Percentiles rank a stretch among this genome's conserved stretches.
Conservation (phyloP, 805 yeast genomes). For the Jamesozyma hellenica region DNA sequence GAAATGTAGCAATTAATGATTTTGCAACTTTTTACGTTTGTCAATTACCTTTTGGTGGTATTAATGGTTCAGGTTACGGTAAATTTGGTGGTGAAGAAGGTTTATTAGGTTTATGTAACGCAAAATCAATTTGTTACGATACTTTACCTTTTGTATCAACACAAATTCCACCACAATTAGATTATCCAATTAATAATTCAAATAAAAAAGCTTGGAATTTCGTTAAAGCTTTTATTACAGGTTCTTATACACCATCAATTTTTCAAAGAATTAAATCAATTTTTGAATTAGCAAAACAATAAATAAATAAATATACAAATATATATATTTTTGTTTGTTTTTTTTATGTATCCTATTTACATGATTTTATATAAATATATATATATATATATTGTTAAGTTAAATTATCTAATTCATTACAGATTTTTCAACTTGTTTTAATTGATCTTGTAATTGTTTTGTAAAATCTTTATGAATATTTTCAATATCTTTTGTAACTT, state of each 20-base stretch:
- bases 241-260: slow-evolving; percentile 67
- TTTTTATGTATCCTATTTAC: neutral
- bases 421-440: slow-evolving; percentile 46
- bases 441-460: slow-evolving; percentile 45
- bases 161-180: slow-evolving; percentile 77
- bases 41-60: slow-evolving; percentile 96
- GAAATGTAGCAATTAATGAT: slow-evolving; percentile 94
- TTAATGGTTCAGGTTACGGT: slow-evolving; percentile 88
- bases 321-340: neutral
- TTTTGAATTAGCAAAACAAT: slow-evolving; percentile 42
- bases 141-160: slow-evolving; percentile 69
- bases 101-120: slow-evolving; percentile 74
- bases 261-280: slow-evolving; percentile 60
- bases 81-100: slow-evolving; percentile 99
- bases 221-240: slow-evolving; percentile 69
- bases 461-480: slow-evolving; percentile 55
- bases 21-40: slow-evolving; percentile 94
- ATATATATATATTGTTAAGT: slow-evolving; percentile 1
- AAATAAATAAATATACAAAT: slow-evolving; percentile 4
- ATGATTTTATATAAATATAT: slow-evolving; percentile 1
- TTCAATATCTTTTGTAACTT: slow-evolving; percentile 53
- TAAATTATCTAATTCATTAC: slow-evolving; percentile 10
- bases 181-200: slow-evolving; percentile 72
- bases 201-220: slow-evolving; percentile 82
- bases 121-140: slow-evolving; percentile 83